Percentiles rank a stretch among this genome's conserved stretches.
phyloP scores from a whole-genome alignment of 202 grass and related monocot genomes.

The Schoenoplectus triqueter region DNA sequence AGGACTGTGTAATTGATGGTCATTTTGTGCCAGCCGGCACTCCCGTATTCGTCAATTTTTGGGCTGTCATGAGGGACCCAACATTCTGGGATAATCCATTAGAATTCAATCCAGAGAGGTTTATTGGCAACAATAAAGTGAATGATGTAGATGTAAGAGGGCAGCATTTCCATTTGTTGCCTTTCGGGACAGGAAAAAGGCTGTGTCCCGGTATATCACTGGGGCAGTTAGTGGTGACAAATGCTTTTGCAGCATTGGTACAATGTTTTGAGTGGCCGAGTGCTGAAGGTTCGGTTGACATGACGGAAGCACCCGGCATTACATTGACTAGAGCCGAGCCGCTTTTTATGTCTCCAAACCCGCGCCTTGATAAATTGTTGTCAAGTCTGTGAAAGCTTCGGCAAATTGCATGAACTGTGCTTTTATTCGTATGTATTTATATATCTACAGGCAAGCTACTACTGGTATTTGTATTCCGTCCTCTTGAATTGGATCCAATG shows the following conservation, averaged over 20 bases:
- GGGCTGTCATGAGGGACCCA: constrained; percentile 72
- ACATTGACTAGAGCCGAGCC: constrained; percentile 55
- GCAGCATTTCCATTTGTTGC: constrained; percentile 72
- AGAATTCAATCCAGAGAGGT: constrained; percentile 67
- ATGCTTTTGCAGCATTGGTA: constrained; percentile 52
- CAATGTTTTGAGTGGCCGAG: constrained; percentile 77
- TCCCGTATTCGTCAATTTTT: constrained; percentile 66
- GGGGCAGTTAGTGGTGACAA: constrained; percentile 57
- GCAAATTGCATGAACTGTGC: not conserved
- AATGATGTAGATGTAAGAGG: constrained; percentile 53
- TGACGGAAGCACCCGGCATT: constrained; percentile 59
- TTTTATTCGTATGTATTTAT: not conserved
- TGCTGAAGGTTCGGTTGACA: constrained; percentile 56
- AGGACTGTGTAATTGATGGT: constrained; percentile 45
- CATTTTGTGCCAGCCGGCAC: constrained; percentile 56
- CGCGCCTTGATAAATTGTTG: constrained; percentile 46
- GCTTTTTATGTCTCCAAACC: constrained; percentile 47
- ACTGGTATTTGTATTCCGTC: too few species aligned
- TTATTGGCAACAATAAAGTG: constrained; percentile 30
- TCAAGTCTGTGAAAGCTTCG: not conserved
- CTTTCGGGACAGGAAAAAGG: constrained; percentile 64
- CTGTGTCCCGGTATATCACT: constrained; percentile 66
- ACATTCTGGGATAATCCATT: constrained; percentile 51
- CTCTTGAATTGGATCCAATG: not conserved
- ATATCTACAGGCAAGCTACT: not conserved